Base-by-base conservation (phyloP, 176 grass and related monocot genomes). In the Cenchrus fungigraminus region DNA sequence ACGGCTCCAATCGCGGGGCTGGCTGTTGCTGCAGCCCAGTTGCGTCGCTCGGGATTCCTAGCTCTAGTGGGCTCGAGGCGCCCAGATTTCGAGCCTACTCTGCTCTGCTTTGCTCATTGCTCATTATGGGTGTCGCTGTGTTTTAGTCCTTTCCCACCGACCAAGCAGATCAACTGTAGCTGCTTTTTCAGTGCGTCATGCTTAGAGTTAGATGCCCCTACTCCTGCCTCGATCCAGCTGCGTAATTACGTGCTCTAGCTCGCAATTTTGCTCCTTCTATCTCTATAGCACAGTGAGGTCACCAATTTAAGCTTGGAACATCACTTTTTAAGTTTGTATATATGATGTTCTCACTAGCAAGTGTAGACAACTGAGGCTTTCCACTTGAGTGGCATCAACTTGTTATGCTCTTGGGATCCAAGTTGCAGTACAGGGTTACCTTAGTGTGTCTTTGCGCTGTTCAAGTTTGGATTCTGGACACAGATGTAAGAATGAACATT, bases 71-170 rank as follows among this genome's bases (percentile, higher is more conserved):
- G 13, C 6, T 22, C 22, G 12, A 59, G 44, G 1, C 9, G 14
- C 34, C 44, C 25, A 61, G 76, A 85, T 89, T 89, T 50, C 40
- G 76, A 46, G 37, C 29, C 8, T 10, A 9, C 58, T 61, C 9
- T 61, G 28, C 62, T 65, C 0, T 16, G 29, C 71, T 16, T 5
- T 6, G 28, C 8, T 46, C 2, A 45, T 32, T 47, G 16, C n/a
- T 57, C 65, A 52, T 86, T 86, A 8, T 34, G 25, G 65, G 17
- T 31, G 40, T n/a, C 29, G 6, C 50, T 44, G 12, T 80, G 32
- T 3, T 80, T 13, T 56, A 56, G 64, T 45, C n/a, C 66, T 58
- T 82, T 60, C 16, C 9, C 53, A 42, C 11, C 47, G 58, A 13
- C 12, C 20, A 2, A n/a, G 13, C 19, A n/a, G 42, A 58, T 42